Conservation (phyloP, 345 rosid species). For the Brassica carinata region DNA sequence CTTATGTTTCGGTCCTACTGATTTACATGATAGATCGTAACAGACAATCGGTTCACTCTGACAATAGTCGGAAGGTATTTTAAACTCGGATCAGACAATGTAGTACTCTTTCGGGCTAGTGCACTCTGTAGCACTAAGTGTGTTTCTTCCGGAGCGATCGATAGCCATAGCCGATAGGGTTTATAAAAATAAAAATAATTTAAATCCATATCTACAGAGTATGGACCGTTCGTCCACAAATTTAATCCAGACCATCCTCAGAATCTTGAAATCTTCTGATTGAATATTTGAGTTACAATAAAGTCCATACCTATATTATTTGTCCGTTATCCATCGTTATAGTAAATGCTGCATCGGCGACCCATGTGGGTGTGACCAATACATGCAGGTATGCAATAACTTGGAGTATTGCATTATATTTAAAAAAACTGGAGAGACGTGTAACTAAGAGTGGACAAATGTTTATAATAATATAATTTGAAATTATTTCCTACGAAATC, state of each 20-base stretch:
- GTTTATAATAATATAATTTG: background rate
- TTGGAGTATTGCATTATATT: background rate
- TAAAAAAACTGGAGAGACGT: constrained; percentile 23
- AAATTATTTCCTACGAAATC: background rate
- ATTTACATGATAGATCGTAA: no score
- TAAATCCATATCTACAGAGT: background rate
- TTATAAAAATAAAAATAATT: no score
- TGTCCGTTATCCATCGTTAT: background rate
- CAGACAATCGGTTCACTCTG: no score
- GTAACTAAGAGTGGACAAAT: constrained; percentile 11
- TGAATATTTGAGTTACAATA: background rate
- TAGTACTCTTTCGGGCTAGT: no score
- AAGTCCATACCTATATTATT: background rate
- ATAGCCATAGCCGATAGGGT: no score
- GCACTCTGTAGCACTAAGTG: no score
- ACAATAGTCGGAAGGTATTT: no score
- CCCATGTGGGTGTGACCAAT: background rate
- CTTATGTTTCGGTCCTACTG: no score
- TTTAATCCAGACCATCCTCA: background rate
- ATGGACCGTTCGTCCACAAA: background rate
- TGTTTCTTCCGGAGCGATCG: no score
- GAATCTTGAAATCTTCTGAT: background rate
- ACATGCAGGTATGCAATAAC: constrained; percentile 17
- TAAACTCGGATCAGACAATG: no score
- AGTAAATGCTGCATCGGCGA: background rate